phyloP scores from a whole-genome alignment of 1,284 basidiomycete genomes.

The Cryptococcus neoformans region DNA sequence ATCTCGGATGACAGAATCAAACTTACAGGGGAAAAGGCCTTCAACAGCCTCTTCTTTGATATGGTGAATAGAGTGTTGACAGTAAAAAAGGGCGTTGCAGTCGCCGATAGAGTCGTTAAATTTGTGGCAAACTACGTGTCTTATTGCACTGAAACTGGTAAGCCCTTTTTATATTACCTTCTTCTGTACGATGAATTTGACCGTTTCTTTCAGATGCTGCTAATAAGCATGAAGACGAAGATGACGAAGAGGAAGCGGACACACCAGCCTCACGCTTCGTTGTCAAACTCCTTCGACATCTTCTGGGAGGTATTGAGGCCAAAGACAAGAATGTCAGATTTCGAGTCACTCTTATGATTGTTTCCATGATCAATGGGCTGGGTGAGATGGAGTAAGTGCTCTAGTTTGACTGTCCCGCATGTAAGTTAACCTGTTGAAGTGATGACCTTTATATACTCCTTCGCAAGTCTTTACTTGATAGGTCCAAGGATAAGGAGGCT shows the following conservation, averaged over 20 bases:
- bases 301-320: constrained; percentile 77
- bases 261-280: constrained; percentile 72
- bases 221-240: constrained; percentile 47
- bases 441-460: constrained; percentile 76
- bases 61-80: constrained; percentile 68
- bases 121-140: constrained; percentile 81
- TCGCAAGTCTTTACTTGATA: constrained; percentile 66
- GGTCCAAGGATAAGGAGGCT: constrained; percentile 81
- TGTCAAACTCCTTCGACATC: constrained; percentile 67
- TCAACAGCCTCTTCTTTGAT: constrained; percentile 69
- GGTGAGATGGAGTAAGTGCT: constrained; percentile 76
- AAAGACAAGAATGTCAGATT: constrained; percentile 88
- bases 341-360: constrained; percentile 73
- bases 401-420: not conserved
- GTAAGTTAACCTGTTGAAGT: constrained; percentile 50
- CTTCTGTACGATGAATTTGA: not conserved
- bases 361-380: constrained; percentile 72
- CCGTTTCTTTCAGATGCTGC: constrained; percentile 15
- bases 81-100: constrained; percentile 77
- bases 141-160: constrained; percentile 75
- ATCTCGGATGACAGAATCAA: constrained; percentile 56
- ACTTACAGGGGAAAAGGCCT: constrained; percentile 74
- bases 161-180: constrained; percentile 21
- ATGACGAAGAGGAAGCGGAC: constrained; percentile 66
- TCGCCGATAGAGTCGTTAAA: constrained; percentile 78